Conservation (phyloP, 352 stramenopile species). For the Saprolegnia diclina region DNA sequence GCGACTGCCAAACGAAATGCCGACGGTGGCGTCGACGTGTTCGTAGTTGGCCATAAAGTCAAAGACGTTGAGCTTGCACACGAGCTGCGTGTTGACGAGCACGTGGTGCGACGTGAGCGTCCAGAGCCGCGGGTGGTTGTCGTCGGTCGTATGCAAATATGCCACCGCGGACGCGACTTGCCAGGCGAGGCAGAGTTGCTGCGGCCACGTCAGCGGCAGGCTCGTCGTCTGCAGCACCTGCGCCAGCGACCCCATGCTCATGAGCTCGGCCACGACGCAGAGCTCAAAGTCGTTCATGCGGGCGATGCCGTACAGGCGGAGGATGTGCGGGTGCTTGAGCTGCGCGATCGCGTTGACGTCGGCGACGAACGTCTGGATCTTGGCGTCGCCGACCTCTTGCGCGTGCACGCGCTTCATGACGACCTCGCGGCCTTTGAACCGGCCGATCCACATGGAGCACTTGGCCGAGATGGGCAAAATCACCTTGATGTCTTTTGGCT, state of each 20-base stretch:
- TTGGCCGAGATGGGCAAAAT: not conserved
- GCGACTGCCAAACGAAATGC: not conserved
- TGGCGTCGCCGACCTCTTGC: constrained; percentile 3
- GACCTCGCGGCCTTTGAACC: constrained; percentile 14
- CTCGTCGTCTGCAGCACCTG: constrained; percentile 49
- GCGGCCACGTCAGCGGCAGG: constrained; percentile 37
- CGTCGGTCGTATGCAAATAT: constrained; percentile 51
- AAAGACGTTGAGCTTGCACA: constrained; percentile 63
- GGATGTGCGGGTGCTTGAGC: constrained; percentile 58
- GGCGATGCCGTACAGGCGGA: constrained; percentile 54
- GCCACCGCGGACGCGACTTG: constrained; percentile 54
- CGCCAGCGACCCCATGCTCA: constrained; percentile 62
- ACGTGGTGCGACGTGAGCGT: constrained; percentile 52
- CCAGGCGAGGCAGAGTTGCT: constrained; percentile 49
- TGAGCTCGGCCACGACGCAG: constrained; percentile 63
- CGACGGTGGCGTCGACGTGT: not conserved
- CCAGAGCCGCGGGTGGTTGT: constrained; percentile 17
- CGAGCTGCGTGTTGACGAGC: constrained; percentile 41
- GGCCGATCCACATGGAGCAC: constrained; percentile 1
- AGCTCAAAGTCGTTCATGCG: constrained; percentile 70
- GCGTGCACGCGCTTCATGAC: constrained; percentile 16
- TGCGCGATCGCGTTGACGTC: constrained; percentile 32
- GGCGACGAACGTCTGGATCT: not conserved
- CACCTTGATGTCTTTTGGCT: constrained; percentile 1
- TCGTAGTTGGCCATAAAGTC: constrained; percentile 35